These are phyloP conservation scores for Brettanomyces sp. DNA, from an alignment of 805 yeast genomes.

Conservation along the genomic window DNA sequence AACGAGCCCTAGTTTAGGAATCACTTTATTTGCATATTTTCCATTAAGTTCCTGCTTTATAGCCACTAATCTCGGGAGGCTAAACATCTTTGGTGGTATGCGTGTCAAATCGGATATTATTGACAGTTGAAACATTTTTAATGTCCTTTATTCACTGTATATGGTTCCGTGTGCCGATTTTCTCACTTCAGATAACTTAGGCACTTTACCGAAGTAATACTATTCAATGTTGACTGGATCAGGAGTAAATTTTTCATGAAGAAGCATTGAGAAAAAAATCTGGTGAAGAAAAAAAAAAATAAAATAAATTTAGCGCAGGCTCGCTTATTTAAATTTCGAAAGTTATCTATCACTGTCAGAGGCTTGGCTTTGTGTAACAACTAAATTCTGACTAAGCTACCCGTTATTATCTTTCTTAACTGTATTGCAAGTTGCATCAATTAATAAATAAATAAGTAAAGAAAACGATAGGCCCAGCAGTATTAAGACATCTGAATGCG, in stretches of 20 bases:
- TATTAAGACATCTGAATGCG: not conserved
- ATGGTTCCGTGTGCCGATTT: too few relatives aligned
- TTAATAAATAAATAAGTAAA: constrained; percentile 1
- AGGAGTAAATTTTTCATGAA: too few relatives aligned
- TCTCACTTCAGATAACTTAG: too few relatives aligned
- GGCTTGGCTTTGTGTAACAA: too few relatives aligned
- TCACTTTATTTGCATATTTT: constrained; percentile 79
- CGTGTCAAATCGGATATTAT: constrained; percentile 77
- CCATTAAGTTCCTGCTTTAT: constrained; percentile 71
- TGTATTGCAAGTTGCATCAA: not conserved
- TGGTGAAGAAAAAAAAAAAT: too few relatives aligned
- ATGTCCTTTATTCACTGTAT: not conserved
- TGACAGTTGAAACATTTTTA: constrained; percentile 75
- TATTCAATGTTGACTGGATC: too few relatives aligned
- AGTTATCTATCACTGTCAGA: too few relatives aligned
- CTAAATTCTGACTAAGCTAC: too few relatives aligned
- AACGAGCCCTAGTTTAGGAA: constrained; percentile 78
- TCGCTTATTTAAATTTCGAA: too few relatives aligned
- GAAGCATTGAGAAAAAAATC: too few relatives aligned
- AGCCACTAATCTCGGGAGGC: constrained; percentile 61
- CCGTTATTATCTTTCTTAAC: not conserved
- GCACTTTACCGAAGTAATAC: too few relatives aligned
- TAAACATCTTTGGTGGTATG: constrained; percentile 79
- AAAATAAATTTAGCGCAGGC: too few relatives aligned
- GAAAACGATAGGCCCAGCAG: not conserved